Conservation (phyloP, 1,139 yeast genomes). For the Saccharomyces hybrid region DNA sequence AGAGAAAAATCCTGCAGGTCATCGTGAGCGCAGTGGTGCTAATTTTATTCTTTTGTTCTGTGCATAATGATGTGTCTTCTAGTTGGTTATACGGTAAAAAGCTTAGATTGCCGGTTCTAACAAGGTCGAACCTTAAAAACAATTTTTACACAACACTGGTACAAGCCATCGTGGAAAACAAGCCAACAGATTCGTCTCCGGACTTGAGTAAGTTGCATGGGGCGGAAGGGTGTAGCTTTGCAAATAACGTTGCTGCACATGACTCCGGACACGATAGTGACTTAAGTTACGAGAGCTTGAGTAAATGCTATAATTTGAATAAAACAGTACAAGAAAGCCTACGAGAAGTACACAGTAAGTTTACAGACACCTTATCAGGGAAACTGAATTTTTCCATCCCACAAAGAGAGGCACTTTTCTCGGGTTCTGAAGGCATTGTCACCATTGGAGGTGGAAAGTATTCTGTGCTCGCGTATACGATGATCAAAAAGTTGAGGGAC, state of each 20-base stretch:
- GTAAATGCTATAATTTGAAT: neutral
- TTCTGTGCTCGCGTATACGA: constrained; percentile 47
- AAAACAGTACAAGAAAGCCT: neutral
- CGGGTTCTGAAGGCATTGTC: constrained; percentile 43
- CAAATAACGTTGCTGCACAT: neutral
- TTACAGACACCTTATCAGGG: neutral
- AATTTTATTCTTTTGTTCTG: neutral
- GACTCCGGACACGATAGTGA: neutral
- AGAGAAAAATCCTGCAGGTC: neutral
- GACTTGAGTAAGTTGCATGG: neutral
- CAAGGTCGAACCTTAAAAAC: neutral
- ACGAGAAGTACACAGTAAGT: neutral
- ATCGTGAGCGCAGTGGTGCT: neutral
- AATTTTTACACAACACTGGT: neutral
- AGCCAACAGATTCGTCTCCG: neutral
- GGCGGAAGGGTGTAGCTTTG: neutral
- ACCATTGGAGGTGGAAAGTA: constrained; percentile 57
- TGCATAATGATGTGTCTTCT: neutral
- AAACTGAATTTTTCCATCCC: neutral
- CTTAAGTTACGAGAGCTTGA: neutral
- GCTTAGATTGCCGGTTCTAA: neutral
- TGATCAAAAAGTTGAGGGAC: constrained; percentile 48
- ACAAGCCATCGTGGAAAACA: neutral
- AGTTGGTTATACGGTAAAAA: neutral
- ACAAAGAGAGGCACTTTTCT: neutral